Base-by-base conservation (phyloP, 176 grass and related monocot genomes). In the Avena insularis region DNA sequence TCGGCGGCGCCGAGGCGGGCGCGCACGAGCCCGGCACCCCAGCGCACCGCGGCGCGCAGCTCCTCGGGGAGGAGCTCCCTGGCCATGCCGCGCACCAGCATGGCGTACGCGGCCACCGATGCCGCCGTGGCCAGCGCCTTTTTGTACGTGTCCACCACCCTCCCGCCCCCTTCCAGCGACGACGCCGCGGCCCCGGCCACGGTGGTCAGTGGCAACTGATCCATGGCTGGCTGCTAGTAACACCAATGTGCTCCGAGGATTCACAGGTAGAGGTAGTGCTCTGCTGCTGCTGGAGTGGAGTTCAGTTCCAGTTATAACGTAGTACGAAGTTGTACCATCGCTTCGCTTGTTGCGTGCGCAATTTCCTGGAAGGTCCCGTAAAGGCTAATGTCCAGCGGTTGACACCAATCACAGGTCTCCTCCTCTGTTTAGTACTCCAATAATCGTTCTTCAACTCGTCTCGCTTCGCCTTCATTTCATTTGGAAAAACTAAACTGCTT, bases 51-150 rank as follows among this genome's bases (percentile, higher is more conserved):
- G 78, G 54, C 74, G 84, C 84, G 80, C 45, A 90, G 74, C 84
- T 90, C 89, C 3, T 87, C 78, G 5, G 89, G 89, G 64, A 90
- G 21, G n/a, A 90, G 89, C 89, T 90, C 89, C 12, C 89, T 35
- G 11, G 73, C 64, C 84, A 90, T 64, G 80, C 74, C 63, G 5
- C 80, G 84, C 79, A 47, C 73, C 73, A 90, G 56, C 89, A 90
- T 81, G 5, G 64, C 64, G 84, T 83, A 90, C 12, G 89, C 84
- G 20, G 89, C 65, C 31, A 79, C 79, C 10, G 79, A 72, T 0
- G 89, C 84, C 64, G 64, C 84, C 73, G 89, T 79, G 46, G 80
- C 12, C 25, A 87, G 65, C 73, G 84, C 89, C 84, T 53, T 87
- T 84, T 83, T 87, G 89, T 90, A 90, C 80, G 79, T 27, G 56